Base-by-base conservation (phyloP, 2,329 filamentous ascomycete species). In the Ophiobolus disseminans region DNA sequence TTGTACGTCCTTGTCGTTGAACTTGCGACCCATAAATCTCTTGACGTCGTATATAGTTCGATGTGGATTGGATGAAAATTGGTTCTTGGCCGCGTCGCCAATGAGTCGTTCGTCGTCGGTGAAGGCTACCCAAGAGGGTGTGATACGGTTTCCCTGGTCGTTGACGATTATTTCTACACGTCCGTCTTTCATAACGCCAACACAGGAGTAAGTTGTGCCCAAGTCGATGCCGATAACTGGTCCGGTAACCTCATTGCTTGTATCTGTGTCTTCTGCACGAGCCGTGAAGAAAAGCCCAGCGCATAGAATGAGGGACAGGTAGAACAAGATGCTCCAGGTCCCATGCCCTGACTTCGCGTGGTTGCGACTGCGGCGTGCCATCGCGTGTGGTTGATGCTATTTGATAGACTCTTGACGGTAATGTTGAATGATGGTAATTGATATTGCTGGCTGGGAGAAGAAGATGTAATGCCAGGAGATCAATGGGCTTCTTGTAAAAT, bases 61-160 rank as follows among this genome's bases (percentile, higher is more conserved):
- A 54, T 74, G 58, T 45, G 78, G 78, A 69, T 81, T 81, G 57
- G 73, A 73, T 47, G 78, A 76, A 68, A 71, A 75, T 60, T 76
- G 73, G 60, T 76, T 76, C 72, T 76, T 76, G 44, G 74, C 75
- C 69, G 94, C 91, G 77, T 99, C 94, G 83, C 94, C 94, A 65
- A 99, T 91, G 62, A 99, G 83, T 73, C 94, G 88, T 80, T 97
- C 94, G 59, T 97, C 91, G 69, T 97, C 92, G 76, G 91, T 97
- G 78, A 96, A 96, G 70, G 91, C 91, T 73, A 96, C 91, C 78
- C 94, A 96, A 59, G 91, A 96, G 40, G 72, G 72, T 38, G 72
- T 75, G 57, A 74, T 75, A 65, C 72, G 72, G 65, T 75, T 75
- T 68, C 72, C 73, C 60, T 76, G 73, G 55, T 75, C 73, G 70